Conservation (phyloP, 2,329 filamentous ascomycete species). For the Trichoderma sp. region DNA sequence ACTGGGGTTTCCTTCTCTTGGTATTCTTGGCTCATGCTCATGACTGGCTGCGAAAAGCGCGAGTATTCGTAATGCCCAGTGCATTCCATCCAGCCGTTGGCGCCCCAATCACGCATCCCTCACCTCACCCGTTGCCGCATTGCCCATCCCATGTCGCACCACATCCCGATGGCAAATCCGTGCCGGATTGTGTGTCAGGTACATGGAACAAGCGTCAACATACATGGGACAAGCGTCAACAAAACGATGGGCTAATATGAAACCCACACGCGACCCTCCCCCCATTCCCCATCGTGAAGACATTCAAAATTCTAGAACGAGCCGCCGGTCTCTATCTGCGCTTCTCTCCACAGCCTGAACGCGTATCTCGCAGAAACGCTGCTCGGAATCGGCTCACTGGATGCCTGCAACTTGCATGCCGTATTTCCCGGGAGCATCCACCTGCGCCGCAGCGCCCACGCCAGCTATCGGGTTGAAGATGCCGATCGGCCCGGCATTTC, state of each 20-base stretch:
- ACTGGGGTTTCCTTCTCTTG: background rate
- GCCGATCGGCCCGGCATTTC: conserved; percentile 20
- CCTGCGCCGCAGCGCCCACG: conserved; percentile 3
- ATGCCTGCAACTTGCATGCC: conserved; percentile 1
- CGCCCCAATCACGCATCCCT: background rate
- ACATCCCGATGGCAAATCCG: background rate
- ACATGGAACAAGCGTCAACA: background rate
- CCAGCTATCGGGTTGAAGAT: conserved; percentile 2
- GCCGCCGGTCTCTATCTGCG: background rate
- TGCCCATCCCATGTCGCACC: background rate
- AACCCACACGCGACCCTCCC: background rate
- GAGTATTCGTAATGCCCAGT: background rate
- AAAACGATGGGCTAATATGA: background rate
- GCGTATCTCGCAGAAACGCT: background rate
- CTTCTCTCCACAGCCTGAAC: background rate
- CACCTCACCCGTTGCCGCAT: background rate
- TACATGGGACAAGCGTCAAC: background rate
- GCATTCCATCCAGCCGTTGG: background rate
- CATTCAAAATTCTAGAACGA: background rate
- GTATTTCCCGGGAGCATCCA: conserved; percentile 15
- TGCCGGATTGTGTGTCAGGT: background rate
- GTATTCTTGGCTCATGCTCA: background rate
- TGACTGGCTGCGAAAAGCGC: background rate
- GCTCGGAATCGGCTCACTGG: background rate
- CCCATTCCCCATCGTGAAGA: background rate